Evolutionary conservation across 257 asterid genomes (phyloP).

Genomic region (Knoxia roxburghii): DNA sequence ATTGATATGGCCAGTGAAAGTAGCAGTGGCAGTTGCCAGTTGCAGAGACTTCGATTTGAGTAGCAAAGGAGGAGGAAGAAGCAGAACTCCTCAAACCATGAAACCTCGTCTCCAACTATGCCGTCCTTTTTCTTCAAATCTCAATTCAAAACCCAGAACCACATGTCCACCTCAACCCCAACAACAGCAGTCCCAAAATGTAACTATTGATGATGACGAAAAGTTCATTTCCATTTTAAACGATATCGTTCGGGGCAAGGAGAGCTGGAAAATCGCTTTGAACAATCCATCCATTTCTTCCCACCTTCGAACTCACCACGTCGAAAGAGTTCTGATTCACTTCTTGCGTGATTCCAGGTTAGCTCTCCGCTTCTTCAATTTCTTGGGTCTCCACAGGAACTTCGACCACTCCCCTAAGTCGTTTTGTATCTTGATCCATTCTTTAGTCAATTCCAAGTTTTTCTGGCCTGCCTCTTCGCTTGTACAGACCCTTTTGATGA

Average conservation of each 20-base stretch:
- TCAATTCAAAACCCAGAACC: neutral
- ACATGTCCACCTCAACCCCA: neutral
- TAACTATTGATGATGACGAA: conserved; percentile 42
- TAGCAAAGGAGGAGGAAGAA: neutral
- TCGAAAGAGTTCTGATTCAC: conserved; percentile 56
- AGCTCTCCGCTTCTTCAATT: conserved; percentile 91
- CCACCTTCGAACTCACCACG: conserved; percentile 46
- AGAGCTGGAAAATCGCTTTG: conserved; percentile 60
- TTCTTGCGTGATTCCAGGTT: conserved; percentile 61
- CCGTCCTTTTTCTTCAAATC: conserved; percentile 12
- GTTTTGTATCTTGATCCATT: conserved; percentile 73
- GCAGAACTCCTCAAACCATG: conserved; percentile 16
- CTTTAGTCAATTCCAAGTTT: conserved; percentile 62
- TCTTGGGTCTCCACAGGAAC: conserved; percentile 72
- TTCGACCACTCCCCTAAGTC: conserved; percentile 71
- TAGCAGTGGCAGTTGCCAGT: neutral
- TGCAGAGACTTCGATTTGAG: no score
- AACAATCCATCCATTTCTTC: conserved; percentile 37
- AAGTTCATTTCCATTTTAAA: conserved; percentile 49
- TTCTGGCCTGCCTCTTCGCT: conserved; percentile 94
- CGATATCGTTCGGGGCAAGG: conserved; percentile 55
- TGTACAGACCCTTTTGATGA: conserved; percentile 67
- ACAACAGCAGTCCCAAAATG: neutral
- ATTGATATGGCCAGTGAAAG: no score
- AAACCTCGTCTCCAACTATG: conserved; percentile 17